Conservation (phyloP, 306 rosid genomes). For the Hippophae rhamnoides region DNA sequence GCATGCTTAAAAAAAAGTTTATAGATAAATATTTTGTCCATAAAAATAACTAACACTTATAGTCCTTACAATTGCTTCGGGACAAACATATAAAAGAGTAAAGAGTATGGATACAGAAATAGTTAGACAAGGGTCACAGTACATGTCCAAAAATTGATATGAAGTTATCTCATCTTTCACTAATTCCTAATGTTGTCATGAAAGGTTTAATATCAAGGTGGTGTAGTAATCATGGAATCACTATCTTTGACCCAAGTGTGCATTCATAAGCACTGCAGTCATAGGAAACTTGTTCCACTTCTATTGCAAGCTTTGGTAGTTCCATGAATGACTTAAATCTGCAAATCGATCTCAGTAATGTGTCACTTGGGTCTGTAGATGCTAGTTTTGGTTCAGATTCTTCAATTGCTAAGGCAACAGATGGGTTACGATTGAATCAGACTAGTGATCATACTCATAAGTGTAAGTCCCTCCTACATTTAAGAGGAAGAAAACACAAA, state of each 20-base stretch:
- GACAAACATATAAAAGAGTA: slow-evolving; percentile 21
- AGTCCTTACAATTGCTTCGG: slow-evolving; percentile 13
- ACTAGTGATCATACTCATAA: slow-evolving; percentile 4
- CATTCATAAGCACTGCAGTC: slow-evolving; percentile 1
- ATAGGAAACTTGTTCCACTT: slow-evolving; percentile 3
- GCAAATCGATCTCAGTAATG: slow-evolving; percentile 7
- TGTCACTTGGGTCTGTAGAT: slow-evolving; percentile 18
- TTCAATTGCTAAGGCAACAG: not conserved
- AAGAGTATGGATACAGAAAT: slow-evolving; percentile 24
- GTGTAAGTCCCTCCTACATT: too few relatives aligned
- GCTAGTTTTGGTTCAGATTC: slow-evolving; percentile 5
- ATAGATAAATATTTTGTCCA: too few relatives aligned
- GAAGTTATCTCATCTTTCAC: slow-evolving; percentile 11
- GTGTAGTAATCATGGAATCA: slow-evolving; percentile 12
- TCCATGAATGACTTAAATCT: slow-evolving; percentile 10
- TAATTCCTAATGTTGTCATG: slow-evolving; percentile 19
- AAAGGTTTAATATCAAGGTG: slow-evolving; percentile 23
- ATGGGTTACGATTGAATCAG: slow-evolving; percentile 4
- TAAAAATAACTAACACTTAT: not conserved
- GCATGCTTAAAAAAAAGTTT: too few relatives aligned
- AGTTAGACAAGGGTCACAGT: slow-evolving; percentile 19
- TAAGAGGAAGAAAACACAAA: too few relatives aligned
- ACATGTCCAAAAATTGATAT: slow-evolving; percentile 21
- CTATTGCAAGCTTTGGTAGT: slow-evolving; percentile 17
- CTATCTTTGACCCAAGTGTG: slow-evolving; percentile 14